Evolutionary conservation across 1,284 basidiomycete species (phyloP), one percentile per base, ranked within the genome.

Genomic region (Boletus semigastroideus): DNA sequence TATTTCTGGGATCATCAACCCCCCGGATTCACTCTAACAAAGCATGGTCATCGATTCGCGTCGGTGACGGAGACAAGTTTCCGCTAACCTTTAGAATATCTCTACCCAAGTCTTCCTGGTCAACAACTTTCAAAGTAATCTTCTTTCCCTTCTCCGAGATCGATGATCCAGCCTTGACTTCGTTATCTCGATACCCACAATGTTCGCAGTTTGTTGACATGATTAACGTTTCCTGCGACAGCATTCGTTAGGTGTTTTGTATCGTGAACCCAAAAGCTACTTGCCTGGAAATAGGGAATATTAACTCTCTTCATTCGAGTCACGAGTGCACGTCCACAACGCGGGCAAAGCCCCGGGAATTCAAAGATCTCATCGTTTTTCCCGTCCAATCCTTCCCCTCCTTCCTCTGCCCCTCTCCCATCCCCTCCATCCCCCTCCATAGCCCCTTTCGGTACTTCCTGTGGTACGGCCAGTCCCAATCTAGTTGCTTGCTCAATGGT

Each of bases 121-220:
- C 96, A 63, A 95, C 86, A 5, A 98, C 94, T 68, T 89, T 92
- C 52, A 99, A 78, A 0, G 82, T 92, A 53, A 98, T 92, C 54
- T 82, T 84, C 69, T 92, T 94, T 30, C 95, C 96, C 63, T 87
- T 77, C 6, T 81, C 79, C 1, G 93, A 90, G 51, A 98, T 93
- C 1, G 94, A 94, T 2, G 87, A 76, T 22, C 96, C 94, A 8
- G 92, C 92, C 72, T 99, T 99, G 66, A 99, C 90, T 74, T 99
- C 96, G 68, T 97, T 98, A 74, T 99, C 96, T 59, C 93, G 81
- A 74, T 98, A 99, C 1, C 96, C 96, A 70, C 96, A 99, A 50
- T 76, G 73, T 50, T 93, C 92, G 71, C 97, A 99, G 68, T 98
- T 97, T 25, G 95, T 96, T 25, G 95, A 97, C 96, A 99, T 99